Conservation (phyloP, 805 yeast genomes). For the Starmerella bacillaris region DNA sequence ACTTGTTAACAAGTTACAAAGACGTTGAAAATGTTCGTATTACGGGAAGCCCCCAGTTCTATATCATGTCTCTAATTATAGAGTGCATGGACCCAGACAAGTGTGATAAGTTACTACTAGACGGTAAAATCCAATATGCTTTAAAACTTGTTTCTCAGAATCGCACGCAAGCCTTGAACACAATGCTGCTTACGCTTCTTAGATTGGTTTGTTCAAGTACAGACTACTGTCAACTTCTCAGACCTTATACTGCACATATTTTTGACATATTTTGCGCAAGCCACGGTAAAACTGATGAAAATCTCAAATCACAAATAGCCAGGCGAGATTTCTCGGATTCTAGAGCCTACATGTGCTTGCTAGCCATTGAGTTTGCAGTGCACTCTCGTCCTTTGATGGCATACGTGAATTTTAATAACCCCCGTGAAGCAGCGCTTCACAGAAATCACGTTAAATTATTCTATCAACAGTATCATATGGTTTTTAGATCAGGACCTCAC, state of each 20-base stretch:
- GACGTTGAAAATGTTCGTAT: neutral
- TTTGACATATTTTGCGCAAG: neutral
- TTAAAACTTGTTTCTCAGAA: neutral
- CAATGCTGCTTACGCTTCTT: conserved; percentile 17
- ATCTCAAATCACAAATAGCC: too few species aligned
- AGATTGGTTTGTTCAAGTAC: conserved; percentile 3
- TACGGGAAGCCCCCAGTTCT: neutral
- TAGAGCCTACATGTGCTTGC: conserved; percentile 1
- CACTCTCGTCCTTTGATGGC: conserved; percentile 2
- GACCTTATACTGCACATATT: neutral
- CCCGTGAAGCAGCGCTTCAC: neutral
- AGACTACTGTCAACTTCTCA: neutral
- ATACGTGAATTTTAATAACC: neutral
- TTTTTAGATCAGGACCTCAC: neutral
- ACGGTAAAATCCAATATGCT: conserved; percentile 5
- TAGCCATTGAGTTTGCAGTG: conserved; percentile 5
- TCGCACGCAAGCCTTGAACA: conserved; percentile 14
- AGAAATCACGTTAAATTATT: conserved; percentile 1
- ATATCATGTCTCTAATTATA: conserved; percentile 1
- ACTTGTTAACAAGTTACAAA: neutral
- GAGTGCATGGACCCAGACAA: conserved; percentile 4
- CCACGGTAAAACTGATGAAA: neutral
- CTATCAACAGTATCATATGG: neutral
- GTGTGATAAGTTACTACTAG: conserved; percentile 1
- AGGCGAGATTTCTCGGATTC: conserved; percentile 4